Conservation (phyloP, 164 flowering plant genomes). For the Sedum album region DNA sequence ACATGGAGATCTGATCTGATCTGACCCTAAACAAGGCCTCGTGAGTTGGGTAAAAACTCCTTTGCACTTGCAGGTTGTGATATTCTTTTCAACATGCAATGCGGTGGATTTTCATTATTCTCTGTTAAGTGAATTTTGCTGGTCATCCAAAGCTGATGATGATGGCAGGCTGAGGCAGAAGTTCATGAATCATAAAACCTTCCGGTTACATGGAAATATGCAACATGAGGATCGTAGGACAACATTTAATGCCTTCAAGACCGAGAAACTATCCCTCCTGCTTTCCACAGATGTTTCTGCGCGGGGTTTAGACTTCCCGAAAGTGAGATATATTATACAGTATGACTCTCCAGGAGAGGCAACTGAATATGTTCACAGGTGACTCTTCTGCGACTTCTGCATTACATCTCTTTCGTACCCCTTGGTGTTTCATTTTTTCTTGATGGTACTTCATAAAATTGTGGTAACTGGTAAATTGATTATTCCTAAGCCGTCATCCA, state of each 20-base stretch:
- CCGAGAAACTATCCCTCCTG: slow-evolving; percentile 69
- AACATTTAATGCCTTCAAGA: slow-evolving; percentile 60
- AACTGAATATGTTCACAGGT: slow-evolving; percentile 96
- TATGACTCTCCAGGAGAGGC: slow-evolving; percentile 98
- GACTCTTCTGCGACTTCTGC: background rate
- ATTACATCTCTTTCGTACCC: background rate
- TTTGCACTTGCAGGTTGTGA: slow-evolving; percentile 54
- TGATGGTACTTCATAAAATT: background rate
- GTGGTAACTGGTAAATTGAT: background rate
- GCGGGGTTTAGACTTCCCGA: slow-evolving; percentile 90
- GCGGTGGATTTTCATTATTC: slow-evolving; percentile 87
- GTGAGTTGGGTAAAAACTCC: background rate
- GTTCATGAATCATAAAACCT: slow-evolving; percentile 53
- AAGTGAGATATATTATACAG: slow-evolving; percentile 79
- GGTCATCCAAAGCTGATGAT: slow-evolving; percentile 28
- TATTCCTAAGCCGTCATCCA: background rate
- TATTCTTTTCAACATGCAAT: slow-evolving; percentile 92
- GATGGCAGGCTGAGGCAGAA: slow-evolving; percentile 26
- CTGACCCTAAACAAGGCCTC: background rate
- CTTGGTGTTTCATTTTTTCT: background rate
- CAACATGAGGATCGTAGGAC: slow-evolving; percentile 67
- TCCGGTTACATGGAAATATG: slow-evolving; percentile 88
- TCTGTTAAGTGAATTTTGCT: slow-evolving; percentile 53
- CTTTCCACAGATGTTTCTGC: slow-evolving; percentile 92
- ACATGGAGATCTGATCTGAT: background rate